Evolutionary conservation across 2,329 filamentous ascomycete genomes (phyloP).

Genomic region (Tolypocladium paradoxum): DNA sequence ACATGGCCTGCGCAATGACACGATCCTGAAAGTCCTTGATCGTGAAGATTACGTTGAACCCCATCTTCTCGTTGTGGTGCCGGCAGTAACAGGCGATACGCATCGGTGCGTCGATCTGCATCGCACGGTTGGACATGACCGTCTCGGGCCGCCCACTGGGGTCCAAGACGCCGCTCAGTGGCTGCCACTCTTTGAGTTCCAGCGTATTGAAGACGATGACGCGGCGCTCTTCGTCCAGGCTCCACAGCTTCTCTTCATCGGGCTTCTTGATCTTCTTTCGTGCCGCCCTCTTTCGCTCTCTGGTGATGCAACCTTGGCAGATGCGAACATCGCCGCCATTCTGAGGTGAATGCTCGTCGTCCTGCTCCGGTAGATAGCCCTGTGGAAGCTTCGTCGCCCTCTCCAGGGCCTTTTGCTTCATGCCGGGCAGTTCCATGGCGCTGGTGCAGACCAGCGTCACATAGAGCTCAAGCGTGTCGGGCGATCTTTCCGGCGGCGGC

Average conservation of each 20-base stretch:
- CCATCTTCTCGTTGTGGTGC: conserved; percentile 86
- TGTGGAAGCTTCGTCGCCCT: conserved; percentile 33
- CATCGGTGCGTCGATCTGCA: conserved; percentile 82
- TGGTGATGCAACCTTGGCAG: conserved; percentile 79
- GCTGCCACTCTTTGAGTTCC: conserved; percentile 76
- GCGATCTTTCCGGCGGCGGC: conserved; percentile 49
- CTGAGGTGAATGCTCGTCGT: conserved; percentile 58
- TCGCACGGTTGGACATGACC: conserved; percentile 44
- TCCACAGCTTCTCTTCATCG: conserved; percentile 85
- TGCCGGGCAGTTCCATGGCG: conserved; percentile 66
- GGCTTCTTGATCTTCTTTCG: conserved; percentile 89
- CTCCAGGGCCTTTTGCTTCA: conserved; percentile 56
- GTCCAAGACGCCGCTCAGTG: conserved; percentile 40
- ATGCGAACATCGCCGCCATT: conserved; percentile 93
- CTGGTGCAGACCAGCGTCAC: conserved; percentile 85
- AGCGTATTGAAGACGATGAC: conserved; percentile 88
- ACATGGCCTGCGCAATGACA: conserved; percentile 74
- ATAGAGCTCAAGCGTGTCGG: conserved; percentile 69
- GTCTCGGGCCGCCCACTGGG: conserved; percentile 32
- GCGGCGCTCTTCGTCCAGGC: conserved; percentile 65
- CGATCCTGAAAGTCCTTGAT: conserved; percentile 71
- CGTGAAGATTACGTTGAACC: conserved; percentile 90
- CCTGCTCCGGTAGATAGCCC: conserved; percentile 22
- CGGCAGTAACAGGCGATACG: conserved; percentile 95
- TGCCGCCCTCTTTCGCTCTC: conserved; percentile 82